Evolutionary conservation across 1,284 basidiomycete species (phyloP), one percentile per base, ranked within the genome.

Genomic region (Pseudozyma sp.): DNA sequence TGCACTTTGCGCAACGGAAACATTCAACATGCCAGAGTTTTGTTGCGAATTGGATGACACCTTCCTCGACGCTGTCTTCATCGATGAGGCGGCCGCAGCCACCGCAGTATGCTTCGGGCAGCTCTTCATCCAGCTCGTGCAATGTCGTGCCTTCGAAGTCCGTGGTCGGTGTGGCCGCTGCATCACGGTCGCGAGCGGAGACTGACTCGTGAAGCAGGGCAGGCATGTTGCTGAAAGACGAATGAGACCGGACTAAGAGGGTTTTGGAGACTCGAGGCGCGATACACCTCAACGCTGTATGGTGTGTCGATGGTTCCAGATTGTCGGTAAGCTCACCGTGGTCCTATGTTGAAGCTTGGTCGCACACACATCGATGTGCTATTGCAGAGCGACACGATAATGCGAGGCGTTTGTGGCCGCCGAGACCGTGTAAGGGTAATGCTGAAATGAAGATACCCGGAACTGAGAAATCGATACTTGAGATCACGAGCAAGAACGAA

Each of bases 1-100:
- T 85, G 83, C 88, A 89, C 77, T 84, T 80, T 31, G 70, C 75
- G 54, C 76, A 78, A 7, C 69, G 68, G 48, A 76, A 78, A 69
- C 73, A 82, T 44, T 77, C 80, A 42, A 77, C 58, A 53, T 79
- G 81, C 83, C 81, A 83, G 42, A 81, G 78, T 39, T 78, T 75
- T 40, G 73, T 76, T 12, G 80, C 79, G 50, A 82, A 82, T 34
- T 76, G 74, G 42, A 82, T 81, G 49, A 80, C 77, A 40, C 79
- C 78, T 38, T 68, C 66, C 48, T 79, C 73, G n/a, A 77, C 78
- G 39, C 74, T 76, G 36, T 77, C 73, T 35, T 82, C 80, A 51
- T 80, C 78, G 44, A 81, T 79, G 48, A 75, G 59, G 19, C 62
- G 62, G 18, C 70, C 58, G 42, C 80, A 82, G 3, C 80, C 80